Evolutionary conservation across 306 rosid species (phyloP).

Genomic region (Quercus agrifolia): DNA sequence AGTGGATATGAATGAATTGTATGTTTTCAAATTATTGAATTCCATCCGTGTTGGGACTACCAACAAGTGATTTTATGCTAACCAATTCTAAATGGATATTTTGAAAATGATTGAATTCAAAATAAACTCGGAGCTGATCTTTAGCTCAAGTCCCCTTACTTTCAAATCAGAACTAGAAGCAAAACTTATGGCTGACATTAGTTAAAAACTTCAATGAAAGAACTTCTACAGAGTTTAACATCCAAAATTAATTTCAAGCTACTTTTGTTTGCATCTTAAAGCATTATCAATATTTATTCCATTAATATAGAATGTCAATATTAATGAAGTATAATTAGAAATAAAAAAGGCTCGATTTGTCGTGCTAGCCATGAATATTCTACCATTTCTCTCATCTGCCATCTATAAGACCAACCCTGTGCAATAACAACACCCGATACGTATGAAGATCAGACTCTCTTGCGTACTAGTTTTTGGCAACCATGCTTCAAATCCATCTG

Average conservation of each 20-base stretch:
- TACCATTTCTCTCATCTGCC: slow-evolving; percentile 70
- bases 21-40: slow-evolving; percentile 38
- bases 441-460: slow-evolving; percentile 54
- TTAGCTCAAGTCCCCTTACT: slow-evolving; percentile 25
- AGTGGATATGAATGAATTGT: too few species aligned
- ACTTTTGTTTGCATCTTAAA: too few species aligned
- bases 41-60: slow-evolving; percentile 53
- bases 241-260: too few species aligned
- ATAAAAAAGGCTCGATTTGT: neutral
- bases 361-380: slow-evolving; percentile 45
- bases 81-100: slow-evolving; percentile 35
- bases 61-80: slow-evolving; percentile 29
- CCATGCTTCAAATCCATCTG: slow-evolving; percentile 31
- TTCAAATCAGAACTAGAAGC: too few species aligned
- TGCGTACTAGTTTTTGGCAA: slow-evolving; percentile 20
- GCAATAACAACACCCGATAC: slow-evolving; percentile 40
- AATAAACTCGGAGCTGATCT: slow-evolving; percentile 43
- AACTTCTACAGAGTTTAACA: too few species aligned
- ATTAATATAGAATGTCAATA: too few species aligned
- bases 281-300: too few species aligned
- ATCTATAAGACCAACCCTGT: slow-evolving; percentile 46
- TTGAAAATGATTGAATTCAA: slow-evolving; percentile 13
- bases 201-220: neutral
- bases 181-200: neutral
- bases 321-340: too few species aligned